Evolutionary conservation across 768 basidiomycete species (phyloP), one percentile per base, ranked within the genome.

Genomic region (Tulasnella sp.): DNA sequence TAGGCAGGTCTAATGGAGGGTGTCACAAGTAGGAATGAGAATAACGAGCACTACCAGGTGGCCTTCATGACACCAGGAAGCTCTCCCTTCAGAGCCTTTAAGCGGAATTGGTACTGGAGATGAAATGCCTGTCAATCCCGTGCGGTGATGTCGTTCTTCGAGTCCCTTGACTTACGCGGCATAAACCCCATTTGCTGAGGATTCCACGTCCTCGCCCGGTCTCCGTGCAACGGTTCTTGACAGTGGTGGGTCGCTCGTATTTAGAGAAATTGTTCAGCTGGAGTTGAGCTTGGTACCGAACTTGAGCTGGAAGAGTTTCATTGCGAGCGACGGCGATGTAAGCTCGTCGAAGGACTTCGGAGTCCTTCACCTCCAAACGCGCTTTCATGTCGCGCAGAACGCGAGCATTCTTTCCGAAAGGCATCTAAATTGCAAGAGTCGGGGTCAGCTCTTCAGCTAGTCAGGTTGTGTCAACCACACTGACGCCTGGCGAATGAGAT

Each of bases 261-360:
- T 87, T 85, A 65, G 86, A 89, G 76, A 97, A 92, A 5, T 89
- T 88, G 80, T 96, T 96, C 66, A 97, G 84, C 78, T 97, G 94
- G 74, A 98, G 82, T 80, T 97, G 95, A 17, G 96, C 96, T 76
- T 95, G 92, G 79, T 95, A 92, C 71, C 96, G 91, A 63, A 98
- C 86, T 78, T 92, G 89, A 2, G 92, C 84, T 17, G 94, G 89
- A n/a, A 98, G 82, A 1, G 89, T 87, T 78, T 92, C 88, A 81
- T 98, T 98, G 73, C 96, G 87, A 29, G 95, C 94, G 76, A 98
- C 91, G 80, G 89, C 94, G 66, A 98, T 88, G 80, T 96, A 95
- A 0, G 96, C 95, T 62, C 93, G 85, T 22, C 95, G 89, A 35
- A 89, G 83, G 63, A 96, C 83, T 79, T 98, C 96, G 78, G 89